These are phyloP conservation scores for Sporothrix protearum DNA, from an alignment of 2,329 filamentous ascomycete species.

Conservation along the genomic window DNA sequence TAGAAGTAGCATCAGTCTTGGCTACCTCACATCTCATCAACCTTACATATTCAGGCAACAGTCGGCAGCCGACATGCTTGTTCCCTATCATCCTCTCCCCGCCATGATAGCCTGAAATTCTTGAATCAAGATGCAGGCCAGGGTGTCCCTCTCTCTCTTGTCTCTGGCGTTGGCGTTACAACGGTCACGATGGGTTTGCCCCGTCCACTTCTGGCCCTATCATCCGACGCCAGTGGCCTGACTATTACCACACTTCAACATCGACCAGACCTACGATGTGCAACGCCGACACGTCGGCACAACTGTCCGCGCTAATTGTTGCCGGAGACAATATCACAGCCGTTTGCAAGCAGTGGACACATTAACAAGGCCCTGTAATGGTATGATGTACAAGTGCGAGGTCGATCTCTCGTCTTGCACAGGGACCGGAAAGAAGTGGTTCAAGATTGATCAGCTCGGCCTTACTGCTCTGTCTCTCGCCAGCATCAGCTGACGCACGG, in stretches of 20 bases:
- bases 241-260: slow-evolving; percentile 53
- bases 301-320: slow-evolving; percentile 43
- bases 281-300: slow-evolving; percentile 51
- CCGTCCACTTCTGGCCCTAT: slow-evolving; percentile 47
- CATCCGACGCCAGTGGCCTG: slow-evolving; percentile 53
- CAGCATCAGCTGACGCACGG: slow-evolving; percentile 44
- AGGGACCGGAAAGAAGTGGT: slow-evolving; percentile 53
- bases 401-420: slow-evolving; percentile 45
- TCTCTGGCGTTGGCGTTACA: slow-evolving; percentile 32
- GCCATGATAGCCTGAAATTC: no score
- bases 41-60: no score
- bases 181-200: slow-evolving; percentile 46
- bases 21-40: no score
- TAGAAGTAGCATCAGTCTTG: no score
- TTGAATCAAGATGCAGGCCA: background rate
- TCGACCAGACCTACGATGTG: slow-evolving; percentile 49
- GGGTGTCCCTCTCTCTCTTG: background rate
- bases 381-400: slow-evolving; percentile 53
- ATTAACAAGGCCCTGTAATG: slow-evolving; percentile 57
- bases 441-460: slow-evolving; percentile 56
- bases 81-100: no score
- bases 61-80: no score
- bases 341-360: slow-evolving; percentile 56
- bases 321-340: slow-evolving; percentile 50
- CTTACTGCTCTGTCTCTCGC: slow-evolving; percentile 31